A percentile compares a stretch with the other conserved stretches of the same genome.
Evolutionary conservation across 345 rosid species (phyloP).

Genomic region (Garcia nutans): DNA sequence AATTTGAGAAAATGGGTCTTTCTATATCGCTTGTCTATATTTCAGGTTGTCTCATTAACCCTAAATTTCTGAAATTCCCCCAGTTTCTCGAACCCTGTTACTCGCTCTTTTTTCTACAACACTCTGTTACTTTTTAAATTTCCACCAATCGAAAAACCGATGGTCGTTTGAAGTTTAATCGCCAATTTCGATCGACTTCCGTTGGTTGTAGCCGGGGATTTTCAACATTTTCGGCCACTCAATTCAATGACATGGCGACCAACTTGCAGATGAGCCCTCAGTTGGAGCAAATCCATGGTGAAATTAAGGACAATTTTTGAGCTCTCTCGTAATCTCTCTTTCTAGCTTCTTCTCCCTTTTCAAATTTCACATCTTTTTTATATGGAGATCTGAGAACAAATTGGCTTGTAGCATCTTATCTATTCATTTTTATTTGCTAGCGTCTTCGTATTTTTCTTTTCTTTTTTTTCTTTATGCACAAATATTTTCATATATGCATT

Average conservation of each 20-base stretch:
- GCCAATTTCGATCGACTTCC: neutral
- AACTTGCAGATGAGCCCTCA: conserved; percentile 75
- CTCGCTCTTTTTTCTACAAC: neutral
- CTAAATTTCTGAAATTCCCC: too few species aligned
- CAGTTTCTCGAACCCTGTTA: too few species aligned
- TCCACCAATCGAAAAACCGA: neutral
- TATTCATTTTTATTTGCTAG: too few species aligned
- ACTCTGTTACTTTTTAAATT: neutral
- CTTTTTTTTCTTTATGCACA: too few species aligned
- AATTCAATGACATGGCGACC: conserved; percentile 41
- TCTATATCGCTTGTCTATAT: too few species aligned
- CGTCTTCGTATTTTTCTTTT: neutral
- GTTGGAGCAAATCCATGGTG: conserved; percentile 98
- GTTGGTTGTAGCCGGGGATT: conserved; percentile 26
- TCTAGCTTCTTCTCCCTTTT: too few species aligned
- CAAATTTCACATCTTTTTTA: too few species aligned
- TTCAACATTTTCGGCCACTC: conserved; percentile 30
- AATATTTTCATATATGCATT: too few species aligned
- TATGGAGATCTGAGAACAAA: neutral
- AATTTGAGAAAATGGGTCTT: too few species aligned
- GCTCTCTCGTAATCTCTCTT: conserved; percentile 74
- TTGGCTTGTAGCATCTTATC: neutral
- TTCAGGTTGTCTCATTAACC: too few species aligned
- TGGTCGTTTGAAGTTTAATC: neutral
- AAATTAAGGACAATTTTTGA: conserved; percentile 86